Evolutionary conservation across 2,329 filamentous ascomycete genomes (phyloP).

Genomic region (Anisogramma anomala): DNA sequence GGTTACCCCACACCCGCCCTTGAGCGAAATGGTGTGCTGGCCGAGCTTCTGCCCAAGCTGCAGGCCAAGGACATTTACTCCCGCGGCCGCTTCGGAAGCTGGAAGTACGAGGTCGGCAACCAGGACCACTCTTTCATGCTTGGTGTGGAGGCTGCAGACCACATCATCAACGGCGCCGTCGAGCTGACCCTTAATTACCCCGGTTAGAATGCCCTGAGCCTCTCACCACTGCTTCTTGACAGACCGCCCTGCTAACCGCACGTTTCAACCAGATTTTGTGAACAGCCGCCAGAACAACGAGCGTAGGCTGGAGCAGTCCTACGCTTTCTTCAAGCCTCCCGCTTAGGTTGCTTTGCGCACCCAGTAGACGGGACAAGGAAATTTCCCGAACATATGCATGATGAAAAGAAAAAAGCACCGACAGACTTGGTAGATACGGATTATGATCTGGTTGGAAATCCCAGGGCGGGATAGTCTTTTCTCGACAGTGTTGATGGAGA

Average conservation of each 20-base stretch:
- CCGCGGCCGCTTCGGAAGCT: slow-evolving; percentile 92
- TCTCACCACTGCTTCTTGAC: no score
- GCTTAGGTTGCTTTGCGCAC: slow-evolving; percentile 2
- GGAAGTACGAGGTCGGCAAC: slow-evolving; percentile 92
- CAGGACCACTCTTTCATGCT: slow-evolving; percentile 98
- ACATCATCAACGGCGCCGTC: slow-evolving; percentile 77
- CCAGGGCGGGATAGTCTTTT: slow-evolving; percentile 7
- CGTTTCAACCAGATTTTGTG: no score
- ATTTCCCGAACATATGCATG: slow-evolving; percentile 4
- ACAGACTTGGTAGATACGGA: slow-evolving; percentile 13
- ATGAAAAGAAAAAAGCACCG: slow-evolving; percentile 9
- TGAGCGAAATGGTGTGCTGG: slow-evolving; percentile 90
- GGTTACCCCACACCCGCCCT: slow-evolving; percentile 93
- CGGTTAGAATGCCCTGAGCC: slow-evolving; percentile 55
- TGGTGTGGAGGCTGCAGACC: slow-evolving; percentile 84
- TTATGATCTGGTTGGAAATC: slow-evolving; percentile 14
- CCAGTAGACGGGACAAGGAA: not conserved
- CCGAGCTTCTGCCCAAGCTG: slow-evolving; percentile 83
- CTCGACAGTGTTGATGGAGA: slow-evolving; percentile 8
- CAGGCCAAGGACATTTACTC: slow-evolving; percentile 87
- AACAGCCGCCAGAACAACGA: slow-evolving; percentile 62
- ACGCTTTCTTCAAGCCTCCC: slow-evolving; percentile 24
- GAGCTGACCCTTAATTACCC: slow-evolving; percentile 95
- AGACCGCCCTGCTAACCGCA: no score
- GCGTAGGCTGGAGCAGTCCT: slow-evolving; percentile 45